phyloP scores from a whole-genome alignment of 73 alveolate species.

The Diophrys sp. region DNA sequence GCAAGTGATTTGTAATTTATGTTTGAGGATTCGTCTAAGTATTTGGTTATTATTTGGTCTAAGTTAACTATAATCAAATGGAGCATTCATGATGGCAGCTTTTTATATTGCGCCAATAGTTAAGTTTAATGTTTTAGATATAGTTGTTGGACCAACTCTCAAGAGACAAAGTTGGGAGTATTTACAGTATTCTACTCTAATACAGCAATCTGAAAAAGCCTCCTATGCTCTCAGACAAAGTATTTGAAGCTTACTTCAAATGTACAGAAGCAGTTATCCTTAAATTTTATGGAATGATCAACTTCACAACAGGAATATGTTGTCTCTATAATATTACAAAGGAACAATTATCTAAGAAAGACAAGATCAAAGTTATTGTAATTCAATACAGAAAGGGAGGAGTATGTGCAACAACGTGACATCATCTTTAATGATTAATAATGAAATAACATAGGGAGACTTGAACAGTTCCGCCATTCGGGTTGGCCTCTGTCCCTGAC shows the following conservation, averaged over 20 bases:
- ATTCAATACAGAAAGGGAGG: constrained; percentile 74
- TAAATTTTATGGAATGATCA: constrained; percentile 87
- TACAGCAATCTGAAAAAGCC: constrained; percentile 61
- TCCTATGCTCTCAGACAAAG: constrained; percentile 52
- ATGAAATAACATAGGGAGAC: too few relatives aligned
- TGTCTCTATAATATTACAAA: constrained; percentile 53
- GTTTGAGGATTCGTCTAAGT: constrained; percentile 84
- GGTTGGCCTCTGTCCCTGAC: too few relatives aligned
- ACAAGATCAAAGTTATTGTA: constrained; percentile 55
- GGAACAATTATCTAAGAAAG: constrained; percentile 58
- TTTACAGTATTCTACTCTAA: constrained; percentile 50
- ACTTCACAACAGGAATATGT: constrained; percentile 60
- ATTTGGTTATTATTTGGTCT: constrained; percentile 87
- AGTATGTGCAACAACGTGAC: too few relatives aligned
- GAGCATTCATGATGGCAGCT: constrained; percentile 80
- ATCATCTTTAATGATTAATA: too few relatives aligned
- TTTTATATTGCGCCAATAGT: constrained; percentile 66
- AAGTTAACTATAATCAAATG: constrained; percentile 80
- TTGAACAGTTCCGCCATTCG: too few relatives aligned
- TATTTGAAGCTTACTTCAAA: constrained; percentile 43
- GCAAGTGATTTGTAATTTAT: constrained; percentile 96
- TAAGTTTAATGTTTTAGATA: constrained; percentile 55
- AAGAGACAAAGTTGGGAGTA: constrained; percentile 21
- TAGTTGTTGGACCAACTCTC: too few relatives aligned
- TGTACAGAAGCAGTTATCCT: constrained; percentile 42